Conservation (phyloP, 2,329 filamentous ascomycete genomes). For the Phialocephala sp. region DNA sequence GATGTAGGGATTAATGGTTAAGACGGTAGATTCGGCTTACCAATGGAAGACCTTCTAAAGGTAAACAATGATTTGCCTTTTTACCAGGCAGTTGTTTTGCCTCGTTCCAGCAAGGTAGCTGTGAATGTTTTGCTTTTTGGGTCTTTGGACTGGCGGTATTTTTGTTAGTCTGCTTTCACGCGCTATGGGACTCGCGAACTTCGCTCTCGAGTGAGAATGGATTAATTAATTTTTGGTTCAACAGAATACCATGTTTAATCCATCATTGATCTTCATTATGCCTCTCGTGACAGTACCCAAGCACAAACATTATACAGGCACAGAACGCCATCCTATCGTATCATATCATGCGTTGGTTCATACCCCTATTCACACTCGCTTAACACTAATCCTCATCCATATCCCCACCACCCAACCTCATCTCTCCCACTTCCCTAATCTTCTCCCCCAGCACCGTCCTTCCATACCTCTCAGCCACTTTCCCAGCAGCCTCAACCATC, state of each 20-base stretch:
- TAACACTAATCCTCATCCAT: constrained; percentile 40
- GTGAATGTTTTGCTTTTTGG: no score
- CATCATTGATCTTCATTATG: constrained; percentile 16
- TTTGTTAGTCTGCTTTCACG: no score
- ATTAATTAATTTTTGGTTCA: no score
- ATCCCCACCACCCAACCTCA: constrained; percentile 31
- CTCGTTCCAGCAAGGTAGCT: no score
- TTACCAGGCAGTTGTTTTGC: no score
- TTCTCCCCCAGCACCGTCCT: constrained; percentile 83
- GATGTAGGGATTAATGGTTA: no score
- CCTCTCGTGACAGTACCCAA: constrained; percentile 8
- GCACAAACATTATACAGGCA: constrained; percentile 9
- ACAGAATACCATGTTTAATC: background rate
- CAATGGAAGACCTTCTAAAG: no score
- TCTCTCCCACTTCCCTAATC: constrained; percentile 85
- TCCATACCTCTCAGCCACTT: constrained; percentile 87
- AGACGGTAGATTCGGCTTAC: no score
- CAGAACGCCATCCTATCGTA: constrained; percentile 10
- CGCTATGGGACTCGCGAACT: no score
- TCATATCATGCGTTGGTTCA: background rate
- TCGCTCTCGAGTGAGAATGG: no score
- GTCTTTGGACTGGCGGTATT: no score
- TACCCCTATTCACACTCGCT: constrained; percentile 2
- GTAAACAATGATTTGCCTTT: no score
- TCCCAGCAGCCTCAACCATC: constrained; percentile 90